These are phyloP conservation scores for Dianthus caryophyllus DNA, from an alignment of 148 eudicot genomes.

Conservation along the genomic window DNA sequence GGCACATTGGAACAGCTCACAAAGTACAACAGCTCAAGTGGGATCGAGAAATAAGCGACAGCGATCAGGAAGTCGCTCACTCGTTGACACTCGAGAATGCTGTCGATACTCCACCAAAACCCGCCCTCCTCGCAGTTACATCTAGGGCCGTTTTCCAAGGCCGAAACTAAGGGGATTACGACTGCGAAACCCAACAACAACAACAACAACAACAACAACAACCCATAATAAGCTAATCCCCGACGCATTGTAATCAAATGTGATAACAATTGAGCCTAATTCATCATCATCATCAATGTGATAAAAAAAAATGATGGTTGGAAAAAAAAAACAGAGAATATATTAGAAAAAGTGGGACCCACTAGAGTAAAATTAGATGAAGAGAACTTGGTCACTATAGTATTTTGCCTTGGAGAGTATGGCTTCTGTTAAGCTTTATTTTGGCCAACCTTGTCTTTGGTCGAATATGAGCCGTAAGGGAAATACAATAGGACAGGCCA, in stretches of 20 bases:
- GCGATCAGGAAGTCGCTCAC: conserved; percentile 87
- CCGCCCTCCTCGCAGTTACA: conserved; percentile 78
- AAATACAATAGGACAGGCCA: too few species aligned
- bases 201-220: too few species aligned
- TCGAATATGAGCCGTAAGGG: too few species aligned
- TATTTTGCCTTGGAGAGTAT: too few species aligned
- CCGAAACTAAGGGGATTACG: conserved; percentile 29
- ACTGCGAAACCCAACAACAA: conserved; percentile 37
- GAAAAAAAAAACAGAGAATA: too few species aligned
- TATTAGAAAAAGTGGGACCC: not conserved
- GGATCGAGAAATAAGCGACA: conserved; percentile 83
- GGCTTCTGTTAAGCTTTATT: too few species aligned
- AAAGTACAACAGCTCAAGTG: conserved; percentile 80
- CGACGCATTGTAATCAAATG: conserved; percentile 42
- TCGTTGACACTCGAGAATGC: conserved; percentile 60
- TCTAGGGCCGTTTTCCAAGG: conserved; percentile 35
- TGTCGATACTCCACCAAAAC: conserved; percentile 73
- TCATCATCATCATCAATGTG: not conserved
- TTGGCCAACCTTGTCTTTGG: too few species aligned
- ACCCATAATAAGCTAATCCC: conserved; percentile 28
- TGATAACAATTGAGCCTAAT: conserved; percentile 7
- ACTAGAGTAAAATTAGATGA: conserved; percentile 39
- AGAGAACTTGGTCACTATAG: conserved; percentile 61
- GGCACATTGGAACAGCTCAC: conserved; percentile 84
- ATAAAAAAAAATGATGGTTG: too few species aligned